Percentiles rank a stretch among this genome's conserved stretches.
phyloP scores from a whole-genome alignment of 2,329 filamentous ascomycete genomes.

The Colletotrichum sp. region DNA sequence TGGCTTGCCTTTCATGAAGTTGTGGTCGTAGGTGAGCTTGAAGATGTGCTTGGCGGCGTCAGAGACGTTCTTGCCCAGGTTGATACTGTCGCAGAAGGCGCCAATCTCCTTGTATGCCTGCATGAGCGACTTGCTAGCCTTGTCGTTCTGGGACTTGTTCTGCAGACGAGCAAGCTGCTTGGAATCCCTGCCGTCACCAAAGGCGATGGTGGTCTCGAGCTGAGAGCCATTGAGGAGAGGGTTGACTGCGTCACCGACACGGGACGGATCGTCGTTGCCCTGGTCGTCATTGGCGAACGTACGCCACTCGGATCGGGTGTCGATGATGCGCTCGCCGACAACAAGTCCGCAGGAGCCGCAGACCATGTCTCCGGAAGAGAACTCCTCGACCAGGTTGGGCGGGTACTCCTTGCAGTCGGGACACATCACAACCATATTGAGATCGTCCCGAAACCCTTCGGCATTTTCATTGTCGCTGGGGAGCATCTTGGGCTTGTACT shows the following conservation, averaged over 20 bases:
- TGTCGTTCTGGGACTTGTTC: slow-evolving; percentile 81
- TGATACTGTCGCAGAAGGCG: slow-evolving; percentile 83
- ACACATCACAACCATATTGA: slow-evolving; percentile 86
- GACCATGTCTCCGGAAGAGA: slow-evolving; percentile 89
- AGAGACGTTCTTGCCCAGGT: slow-evolving; percentile 79
- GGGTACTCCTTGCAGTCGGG: slow-evolving; percentile 90
- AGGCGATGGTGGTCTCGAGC: slow-evolving; percentile 86
- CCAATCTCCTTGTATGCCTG: slow-evolving; percentile 91
- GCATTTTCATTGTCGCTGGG: neutral
- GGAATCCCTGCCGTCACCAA: slow-evolving; percentile 74
- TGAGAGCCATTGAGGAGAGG: slow-evolving; percentile 89
- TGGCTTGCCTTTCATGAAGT: slow-evolving; percentile 93
- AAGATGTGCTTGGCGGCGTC: slow-evolving; percentile 94
- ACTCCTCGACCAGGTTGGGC: slow-evolving; percentile 93
- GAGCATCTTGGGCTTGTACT: slow-evolving; percentile 53
- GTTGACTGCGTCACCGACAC: slow-evolving; percentile 95
- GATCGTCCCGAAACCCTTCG: slow-evolving; percentile 74
- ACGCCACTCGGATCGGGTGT: slow-evolving; percentile 97
- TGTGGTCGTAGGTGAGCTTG: slow-evolving; percentile 92
- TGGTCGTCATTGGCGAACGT: slow-evolving; percentile 99
- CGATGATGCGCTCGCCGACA: slow-evolving; percentile 88
- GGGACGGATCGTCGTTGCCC: slow-evolving; percentile 93
- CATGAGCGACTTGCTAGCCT: slow-evolving; percentile 80
- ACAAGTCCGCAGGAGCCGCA: slow-evolving; percentile 93
- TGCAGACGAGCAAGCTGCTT: slow-evolving; percentile 84